A percentile compares a stretch with the other conserved stretches of the same genome.
These are phyloP conservation scores for Bolboschoenus planiculmis DNA, from an alignment of 176 grass and related monocot genomes.

Conservation along the genomic window DNA sequence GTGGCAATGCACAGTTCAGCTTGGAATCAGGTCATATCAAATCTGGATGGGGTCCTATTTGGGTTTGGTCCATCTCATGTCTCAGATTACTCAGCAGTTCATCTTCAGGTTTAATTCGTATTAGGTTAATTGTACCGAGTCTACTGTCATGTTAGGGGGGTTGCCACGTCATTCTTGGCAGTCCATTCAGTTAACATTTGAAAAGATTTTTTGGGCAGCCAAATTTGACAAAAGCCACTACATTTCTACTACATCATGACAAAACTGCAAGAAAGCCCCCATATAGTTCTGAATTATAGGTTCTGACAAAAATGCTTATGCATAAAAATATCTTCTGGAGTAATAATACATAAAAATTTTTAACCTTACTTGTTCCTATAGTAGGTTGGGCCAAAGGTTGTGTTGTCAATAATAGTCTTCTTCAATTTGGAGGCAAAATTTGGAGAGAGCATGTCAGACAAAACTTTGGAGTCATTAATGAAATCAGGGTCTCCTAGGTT, in stretches of 20 bases:
- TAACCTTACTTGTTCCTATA: slow-evolving; percentile 66
- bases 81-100: neutral
- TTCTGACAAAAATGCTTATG: neutral
- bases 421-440: slow-evolving; percentile 81
- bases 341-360: neutral
- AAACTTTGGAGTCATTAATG: slow-evolving; percentile 42
- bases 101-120: neutral
- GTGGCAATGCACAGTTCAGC: neutral
- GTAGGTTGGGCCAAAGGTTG: slow-evolving; percentile 57
- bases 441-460: slow-evolving; percentile 73
- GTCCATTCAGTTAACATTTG: no score
- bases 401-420: slow-evolving; percentile 75
- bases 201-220: no score
- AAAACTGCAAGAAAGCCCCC: neutral
- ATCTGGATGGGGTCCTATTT: neutral
- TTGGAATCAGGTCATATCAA: neutral
- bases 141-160: neutral
- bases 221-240: no score
- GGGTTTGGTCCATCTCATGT: neutral
- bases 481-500: slow-evolving; percentile 87
- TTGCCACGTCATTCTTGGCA: neutral
- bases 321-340: no score
- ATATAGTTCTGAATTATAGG: neutral
- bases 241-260: no score
- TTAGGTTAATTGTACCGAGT: neutral